Base-by-base conservation (phyloP, 148 eudicot genomes). In the Nepenthes mirabilis region DNA sequence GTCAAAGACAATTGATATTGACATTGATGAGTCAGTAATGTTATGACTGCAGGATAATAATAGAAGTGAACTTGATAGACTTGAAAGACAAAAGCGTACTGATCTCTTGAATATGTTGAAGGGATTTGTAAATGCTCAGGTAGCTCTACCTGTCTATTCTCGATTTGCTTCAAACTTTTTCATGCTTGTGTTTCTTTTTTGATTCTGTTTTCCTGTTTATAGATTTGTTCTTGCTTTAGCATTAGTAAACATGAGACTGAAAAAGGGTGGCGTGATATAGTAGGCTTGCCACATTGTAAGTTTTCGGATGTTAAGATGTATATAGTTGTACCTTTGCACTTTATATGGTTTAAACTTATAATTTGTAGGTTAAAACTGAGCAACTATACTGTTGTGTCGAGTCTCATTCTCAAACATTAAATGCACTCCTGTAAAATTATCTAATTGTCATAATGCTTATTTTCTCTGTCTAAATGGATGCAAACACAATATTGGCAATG, bases 61-160 rank as follows among this genome's bases (percentile, higher is more conserved):
- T 60, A 65, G 78, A 73, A 75, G 57, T 70, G 99, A 93, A 65
- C 77, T 86, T 49, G 84, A 79, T 47, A 78, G 99, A 75, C 71
- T 93, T 50, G 86, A 84, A 60, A 76, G 68, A 78, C 95, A 88
- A 74, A 86, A 94, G 63, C 78, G 63, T 53, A 63, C 58, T 4
- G 81, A 93, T 70, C 87, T 89, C 59, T 64, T 82, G 67, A 79
- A 79, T 61, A 93, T 93, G 99, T 64, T 93, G 84, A 86, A 86
- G 70, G 96, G 96, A 40, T 93, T 88, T 72, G 99, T 93, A 47
- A 72, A 56, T 64, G 82, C 74, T 79, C 99, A 93, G 96, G 99
- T 93, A 82, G 14, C 68, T 9, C 67, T 23, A 23, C 23, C 23
- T 23, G 23, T 57, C 56, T 56, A 37, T 45, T 51, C 55, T 33